Evolutionary conservation across 495 filamentous ascomycete species (phyloP).

Genomic region (Lasiosphaeriaceae sp.): DNA sequence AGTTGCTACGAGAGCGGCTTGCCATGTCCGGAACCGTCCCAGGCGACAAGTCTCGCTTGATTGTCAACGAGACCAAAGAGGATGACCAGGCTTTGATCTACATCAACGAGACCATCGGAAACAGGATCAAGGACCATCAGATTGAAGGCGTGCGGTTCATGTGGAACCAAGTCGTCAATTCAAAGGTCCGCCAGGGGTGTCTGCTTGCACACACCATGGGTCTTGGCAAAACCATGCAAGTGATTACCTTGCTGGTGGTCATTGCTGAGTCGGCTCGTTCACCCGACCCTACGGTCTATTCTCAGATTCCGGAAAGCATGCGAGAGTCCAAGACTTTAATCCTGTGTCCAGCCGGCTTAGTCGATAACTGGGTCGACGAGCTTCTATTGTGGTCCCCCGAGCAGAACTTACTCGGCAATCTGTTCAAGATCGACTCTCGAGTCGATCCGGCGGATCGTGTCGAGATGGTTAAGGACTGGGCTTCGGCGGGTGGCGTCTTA

Average conservation of each 20-base stretch:
- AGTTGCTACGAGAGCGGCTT: constrained; percentile 42
- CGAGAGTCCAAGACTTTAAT: constrained; percentile 62
- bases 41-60: constrained; percentile 47
- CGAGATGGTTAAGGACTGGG: constrained; percentile 53
- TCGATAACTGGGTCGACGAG: constrained; percentile 83
- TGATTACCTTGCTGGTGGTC: constrained; percentile 73
- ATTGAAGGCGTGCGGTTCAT: constrained; percentile 76
- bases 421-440: constrained; percentile 47
- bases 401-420: constrained; percentile 41
- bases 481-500: constrained; percentile 63
- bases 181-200: constrained; percentile 62
- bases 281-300: constrained; percentile 45
- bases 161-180: constrained; percentile 70
- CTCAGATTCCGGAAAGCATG: constrained; percentile 65
- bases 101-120: constrained; percentile 44
- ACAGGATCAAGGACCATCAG: constrained; percentile 53
- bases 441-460: constrained; percentile 32
- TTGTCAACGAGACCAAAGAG: constrained; percentile 67
- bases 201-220: constrained; percentile 92
- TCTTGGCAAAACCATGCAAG: constrained; percentile 90
- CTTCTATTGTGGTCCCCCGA: constrained; percentile 63
- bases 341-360: constrained; percentile 68
- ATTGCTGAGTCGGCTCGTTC: constrained; percentile 64
- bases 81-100: constrained; percentile 51
- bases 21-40: constrained; percentile 34